A percentile compares a stretch with the other conserved stretches of the same genome.
phyloP scores from a whole-genome alignment of 2,329 filamentous ascomycete species.

The Fusarium tuaranense region DNA sequence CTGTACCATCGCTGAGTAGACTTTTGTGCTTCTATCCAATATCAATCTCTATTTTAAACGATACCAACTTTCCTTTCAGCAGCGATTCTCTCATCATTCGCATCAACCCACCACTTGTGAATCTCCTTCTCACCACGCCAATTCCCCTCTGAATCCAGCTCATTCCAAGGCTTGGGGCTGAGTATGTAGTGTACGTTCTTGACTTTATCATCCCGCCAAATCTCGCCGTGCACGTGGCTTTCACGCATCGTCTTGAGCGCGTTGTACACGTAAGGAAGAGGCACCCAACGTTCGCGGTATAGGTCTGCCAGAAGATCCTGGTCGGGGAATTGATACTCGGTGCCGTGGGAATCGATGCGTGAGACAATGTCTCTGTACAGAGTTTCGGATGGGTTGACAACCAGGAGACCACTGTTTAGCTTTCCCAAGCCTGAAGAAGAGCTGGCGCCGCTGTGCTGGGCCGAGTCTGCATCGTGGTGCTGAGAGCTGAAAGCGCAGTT shows the following conservation, averaged over 20 bases:
- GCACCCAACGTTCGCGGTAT: conserved; percentile 7
- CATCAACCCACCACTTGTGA: conserved; percentile 27
- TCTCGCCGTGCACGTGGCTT: background rate
- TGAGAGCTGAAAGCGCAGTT: conserved; percentile 25
- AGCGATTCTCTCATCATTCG: background rate
- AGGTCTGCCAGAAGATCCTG: conserved; percentile 22
- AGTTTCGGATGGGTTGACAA: conserved; percentile 6
- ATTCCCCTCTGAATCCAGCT: background rate
- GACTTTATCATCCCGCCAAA: conserved; percentile 19
- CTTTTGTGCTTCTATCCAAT: background rate
- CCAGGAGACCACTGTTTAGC: conserved; percentile 22
- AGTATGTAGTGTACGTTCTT: conserved; percentile 31
- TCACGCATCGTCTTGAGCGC: conserved; percentile 19
- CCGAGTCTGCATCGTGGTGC: background rate
- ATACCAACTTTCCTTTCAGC: background rate
- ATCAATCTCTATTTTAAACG: background rate
- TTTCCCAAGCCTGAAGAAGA: background rate
- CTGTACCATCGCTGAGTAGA: background rate
- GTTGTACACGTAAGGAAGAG: conserved; percentile 17
- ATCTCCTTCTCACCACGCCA: conserved; percentile 3
- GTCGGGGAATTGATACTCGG: conserved; percentile 6
- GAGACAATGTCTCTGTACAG: background rate
- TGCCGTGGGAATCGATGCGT: background rate
- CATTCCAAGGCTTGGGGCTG: conserved; percentile 21
- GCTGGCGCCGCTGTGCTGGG: conserved; percentile 1